Evolutionary conservation across 805 yeast species (phyloP), one percentile per base, ranked within the genome.

Genomic region (Saturnispora zaruensis): DNA sequence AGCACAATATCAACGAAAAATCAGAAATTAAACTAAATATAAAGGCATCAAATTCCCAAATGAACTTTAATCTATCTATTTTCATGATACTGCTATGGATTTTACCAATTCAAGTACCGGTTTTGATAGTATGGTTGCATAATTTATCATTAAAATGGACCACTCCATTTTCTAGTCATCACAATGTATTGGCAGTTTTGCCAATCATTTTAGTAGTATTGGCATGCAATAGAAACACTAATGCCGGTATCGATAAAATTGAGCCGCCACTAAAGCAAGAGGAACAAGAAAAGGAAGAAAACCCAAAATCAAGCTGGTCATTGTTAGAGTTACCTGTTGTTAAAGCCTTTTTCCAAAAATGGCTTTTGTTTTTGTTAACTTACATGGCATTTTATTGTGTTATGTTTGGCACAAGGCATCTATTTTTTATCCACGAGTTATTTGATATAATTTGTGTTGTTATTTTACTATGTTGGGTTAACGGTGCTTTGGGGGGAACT

Each of bases 111-210:
- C 84, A 84, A 58, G 69, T 82, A 1, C 96, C 96, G 0, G 79
- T 85, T 1, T 62, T 89, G 26, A 70, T 88, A 51, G 96, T 89
- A 1, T 88, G 89, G 72, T 68, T 86, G 32, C 96, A 87, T 59
- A 86, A 89, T 59, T 70, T 88, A 51, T 75, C 84, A 1, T 74
- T 87, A 18, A 78, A 75, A 56, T 87, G 96, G 95, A 76, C 74
- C 49, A 85, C 93, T 0, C 89, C 95, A 16, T 88, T 88, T 60
- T 78, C 86, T 5, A 84, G 96, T 0, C 95, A 88, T 63, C 96
- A 90, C 63, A 89, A 87, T 60, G 70, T 86, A 40, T 64, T 89
- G 48, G 84, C 96, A 0, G 77, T 89, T 23, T 67, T 83, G 13
- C 96, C 96, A 0, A 79, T 85, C 2, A 71, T 88, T 7, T 52